Evolutionary conservation across 2,329 filamentous ascomycete genomes (phyloP), one percentile per base, ranked within the genome.

Genomic region (Cladosporium velox): DNA sequence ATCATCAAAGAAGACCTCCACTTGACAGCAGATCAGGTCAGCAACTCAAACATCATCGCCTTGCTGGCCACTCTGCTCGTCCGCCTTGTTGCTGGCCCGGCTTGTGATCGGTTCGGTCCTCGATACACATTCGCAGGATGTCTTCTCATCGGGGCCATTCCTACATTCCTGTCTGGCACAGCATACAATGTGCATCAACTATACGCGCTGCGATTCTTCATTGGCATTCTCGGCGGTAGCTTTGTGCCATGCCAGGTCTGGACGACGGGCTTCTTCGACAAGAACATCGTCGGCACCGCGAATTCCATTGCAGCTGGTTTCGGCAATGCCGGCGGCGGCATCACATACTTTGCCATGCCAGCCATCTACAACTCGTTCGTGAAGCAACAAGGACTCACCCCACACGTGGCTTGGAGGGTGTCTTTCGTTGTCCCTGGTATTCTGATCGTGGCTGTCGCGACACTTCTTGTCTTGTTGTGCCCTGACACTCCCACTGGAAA

Each of bases 331-430:
- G 93, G 93, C 66, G 93, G 93, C 69, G 93, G 93, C 65, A 90
- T 96, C 70, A 96, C 93, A 1, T 96, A 96, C 81, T 96, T 96
- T 77, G 86, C 94, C 24, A 96, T 97, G 92, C 93, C 93, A 1
- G 91, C 91, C 5, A 88, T 97, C 66, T 95, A 90, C 78, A 90
- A 96, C 77, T 91, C 90, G 0, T 83, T 96, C 26, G 85, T 91
- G 26, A 73, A 79, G 7, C 74, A 83, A 0, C 83, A 83, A 59
- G 86, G 88, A 7, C 81, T 94, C 64, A 80, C 83, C 0, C 79
- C 87, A 2, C 88, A 91, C 71, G 84, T 88, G 44, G 90, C 93
- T 2, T 97, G 93, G 93, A 87, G 93, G 30, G 87, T 96, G 1
- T 86, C 92, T 2, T 97, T 96, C 76, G 82, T 96, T 68, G 90